Evolutionary conservation across 352 stramenopile genomes (phyloP).

Genomic region (Phytophthora capsici): DNA sequence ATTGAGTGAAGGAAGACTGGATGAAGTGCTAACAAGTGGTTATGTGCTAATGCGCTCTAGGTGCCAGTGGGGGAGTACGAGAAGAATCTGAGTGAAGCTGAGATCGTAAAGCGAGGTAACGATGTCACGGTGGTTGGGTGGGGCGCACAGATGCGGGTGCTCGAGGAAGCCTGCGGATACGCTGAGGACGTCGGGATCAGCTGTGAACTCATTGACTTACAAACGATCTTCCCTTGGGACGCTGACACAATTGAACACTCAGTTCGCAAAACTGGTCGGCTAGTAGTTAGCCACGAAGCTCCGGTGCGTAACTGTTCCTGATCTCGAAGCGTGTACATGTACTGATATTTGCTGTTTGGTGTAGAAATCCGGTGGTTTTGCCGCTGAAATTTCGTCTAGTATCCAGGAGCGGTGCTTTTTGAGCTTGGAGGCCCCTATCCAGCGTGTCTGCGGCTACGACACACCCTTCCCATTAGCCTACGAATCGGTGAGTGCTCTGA

Average conservation of each 20-base stretch:
- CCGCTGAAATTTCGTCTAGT: slow-evolving; percentile 95
- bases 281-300: slow-evolving; percentile 97
- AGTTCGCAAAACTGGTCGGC: slow-evolving; percentile 97
- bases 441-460: slow-evolving; percentile 95
- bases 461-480: slow-evolving; percentile 97
- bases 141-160: slow-evolving; percentile 91
- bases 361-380: slow-evolving; percentile 93
- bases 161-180: slow-evolving; percentile 86
- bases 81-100: slow-evolving; percentile 93
- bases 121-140: slow-evolving; percentile 97
- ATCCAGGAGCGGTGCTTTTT: slow-evolving; percentile 96
- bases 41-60: slow-evolving; percentile 17
- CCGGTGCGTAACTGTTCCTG: slow-evolving; percentile 66
- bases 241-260: slow-evolving; percentile 94
- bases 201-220: slow-evolving; percentile 98
- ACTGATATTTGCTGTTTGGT: slow-evolving; percentile 1
- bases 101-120: slow-evolving; percentile 91
- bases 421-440: slow-evolving; percentile 95
- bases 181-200: slow-evolving; percentile 93
- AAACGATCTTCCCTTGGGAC: slow-evolving; percentile 98
- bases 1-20: background rate
- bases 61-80: slow-evolving; percentile 96
- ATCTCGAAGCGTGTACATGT: slow-evolving; percentile 9
- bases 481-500: slow-evolving; percentile 82
- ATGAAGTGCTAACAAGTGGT: slow-evolving; percentile 6